Evolutionary conservation across 148 eudicot species (phyloP).

Genomic region (Rhododendron simsii): DNA sequence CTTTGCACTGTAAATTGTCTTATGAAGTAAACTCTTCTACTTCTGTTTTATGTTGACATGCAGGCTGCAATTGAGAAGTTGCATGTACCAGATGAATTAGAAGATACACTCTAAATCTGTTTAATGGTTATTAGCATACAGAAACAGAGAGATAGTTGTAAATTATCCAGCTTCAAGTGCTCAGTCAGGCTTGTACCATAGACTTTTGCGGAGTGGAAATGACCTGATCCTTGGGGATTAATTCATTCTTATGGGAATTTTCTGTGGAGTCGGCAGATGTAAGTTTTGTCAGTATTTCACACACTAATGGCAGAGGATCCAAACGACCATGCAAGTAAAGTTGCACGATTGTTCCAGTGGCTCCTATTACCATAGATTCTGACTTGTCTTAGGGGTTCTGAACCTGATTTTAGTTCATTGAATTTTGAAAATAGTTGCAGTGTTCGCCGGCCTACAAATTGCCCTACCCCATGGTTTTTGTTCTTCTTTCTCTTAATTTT

Average conservation of each 20-base stretch:
- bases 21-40: neutral
- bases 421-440: neutral
- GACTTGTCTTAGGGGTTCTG: neutral
- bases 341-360: neutral
- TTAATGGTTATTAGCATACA: neutral
- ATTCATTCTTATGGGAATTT: neutral
- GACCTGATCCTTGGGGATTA: neutral
- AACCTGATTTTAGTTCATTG: neutral
- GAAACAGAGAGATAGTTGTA: constrained; percentile 21
- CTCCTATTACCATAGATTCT: neutral
- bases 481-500: neutral
- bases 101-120: constrained; percentile 37
- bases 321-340: neutral
- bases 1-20: neutral
- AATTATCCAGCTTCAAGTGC: constrained; percentile 10
- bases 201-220: neutral
- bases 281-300: neutral
- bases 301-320: neutral
- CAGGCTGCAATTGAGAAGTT: constrained; percentile 98
- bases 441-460: neutral
- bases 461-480: neutral
- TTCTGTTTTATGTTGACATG: neutral
- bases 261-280: neutral
- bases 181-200: constrained; percentile 15
- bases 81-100: constrained; percentile 89